A percentile compares a stretch with the other conserved stretches of the same genome.
Conservation (phyloP, 169 alveolate species). For the Plasmodium gallinaceum region DNA sequence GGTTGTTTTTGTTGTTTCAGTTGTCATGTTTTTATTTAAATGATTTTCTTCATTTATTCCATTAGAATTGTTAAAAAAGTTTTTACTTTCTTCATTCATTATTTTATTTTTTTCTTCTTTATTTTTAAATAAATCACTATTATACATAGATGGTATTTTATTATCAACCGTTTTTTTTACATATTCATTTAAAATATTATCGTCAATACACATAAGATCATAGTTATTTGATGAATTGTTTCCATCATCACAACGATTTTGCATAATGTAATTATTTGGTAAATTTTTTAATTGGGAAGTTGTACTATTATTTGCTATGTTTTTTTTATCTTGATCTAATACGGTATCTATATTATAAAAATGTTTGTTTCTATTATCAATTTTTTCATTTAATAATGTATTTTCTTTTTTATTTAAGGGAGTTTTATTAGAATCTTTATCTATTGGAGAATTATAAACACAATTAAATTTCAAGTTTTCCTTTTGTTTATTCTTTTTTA, state of each 20-base stretch:
- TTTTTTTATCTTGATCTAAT: not conserved
- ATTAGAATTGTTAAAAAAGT: not conserved
- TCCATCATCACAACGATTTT: not conserved
- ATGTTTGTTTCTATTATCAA: not conserved
- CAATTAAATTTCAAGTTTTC: constrained; percentile 22
- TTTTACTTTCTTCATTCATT: constrained; percentile 11
- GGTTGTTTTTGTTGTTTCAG: constrained; percentile 48
- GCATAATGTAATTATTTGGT: constrained; percentile 7
- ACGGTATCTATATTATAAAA: not conserved
- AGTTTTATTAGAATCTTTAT: constrained; percentile 1
- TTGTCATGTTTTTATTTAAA: constrained; percentile 38
- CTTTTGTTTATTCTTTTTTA: constrained; percentile 18
- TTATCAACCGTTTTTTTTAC: constrained; percentile 1
- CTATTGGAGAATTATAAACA: not conserved
- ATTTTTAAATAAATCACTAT: not conserved
- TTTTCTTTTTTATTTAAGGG: not conserved
- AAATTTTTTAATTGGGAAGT: not conserved
- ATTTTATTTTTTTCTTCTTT: constrained; percentile 11
- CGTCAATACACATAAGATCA: constrained; percentile 9
- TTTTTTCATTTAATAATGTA: constrained; percentile 4
- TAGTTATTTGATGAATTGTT: not conserved
- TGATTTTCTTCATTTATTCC: constrained; percentile 20
- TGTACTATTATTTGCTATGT: not conserved
- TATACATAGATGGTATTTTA: constrained; percentile 7
- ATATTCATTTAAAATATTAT: constrained; percentile 20